Evolutionary conservation across 768 basidiomycete species (phyloP), one percentile per base, ranked within the genome.

Genomic region (Mycena venus): DNA sequence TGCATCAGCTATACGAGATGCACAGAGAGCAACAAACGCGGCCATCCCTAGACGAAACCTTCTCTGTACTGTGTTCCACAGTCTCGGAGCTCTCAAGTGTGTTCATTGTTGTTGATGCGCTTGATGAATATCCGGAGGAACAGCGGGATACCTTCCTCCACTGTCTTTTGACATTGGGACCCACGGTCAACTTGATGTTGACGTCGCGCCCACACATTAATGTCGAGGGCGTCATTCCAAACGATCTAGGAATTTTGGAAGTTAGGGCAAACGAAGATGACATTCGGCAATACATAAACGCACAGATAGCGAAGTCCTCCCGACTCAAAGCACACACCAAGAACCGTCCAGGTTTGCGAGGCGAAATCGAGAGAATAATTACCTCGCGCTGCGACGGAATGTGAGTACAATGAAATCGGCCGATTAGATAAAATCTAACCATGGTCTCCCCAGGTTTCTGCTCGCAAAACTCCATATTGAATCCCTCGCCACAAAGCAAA

Each of bases 81-180:
- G 6, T 71, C 29, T 29, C 58, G 19, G 34, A 62, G 29, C 23
- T 19, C 36, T 38, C 47, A 3, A 6, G 10, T 4, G 61, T 42
- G 6, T 63, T 29, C 25, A 23, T 71, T n/a, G 19, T 71, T n/a
- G 27, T 71, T 11, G 70, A 71, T 34, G 70, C 70, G 17, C 53
- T 71, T 2, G 61, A 62, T n/a, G 44, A 62, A 51, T 60, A 38
- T 62, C 69, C 69, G 1, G 69, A 60, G 15, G 9, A 14, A 2
- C 49, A 53, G 44, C 66, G 66, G 4, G 53, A 40, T 23, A 21
- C 42, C 15, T 29, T 67, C 2, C 34, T 67, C 27, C n/a, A 14
- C 12, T 7, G 58, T n/a, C 66, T 67, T 8, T 44, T 40, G 6
- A 3, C 25, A 2, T 19, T 67, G 25, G 32, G 19, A 21, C 32